Percentiles rank a stretch among this genome's conserved stretches.
Evolutionary conservation across 2,329 filamentous ascomycete species (phyloP).

Genomic region (Penicillium sp.): DNA sequence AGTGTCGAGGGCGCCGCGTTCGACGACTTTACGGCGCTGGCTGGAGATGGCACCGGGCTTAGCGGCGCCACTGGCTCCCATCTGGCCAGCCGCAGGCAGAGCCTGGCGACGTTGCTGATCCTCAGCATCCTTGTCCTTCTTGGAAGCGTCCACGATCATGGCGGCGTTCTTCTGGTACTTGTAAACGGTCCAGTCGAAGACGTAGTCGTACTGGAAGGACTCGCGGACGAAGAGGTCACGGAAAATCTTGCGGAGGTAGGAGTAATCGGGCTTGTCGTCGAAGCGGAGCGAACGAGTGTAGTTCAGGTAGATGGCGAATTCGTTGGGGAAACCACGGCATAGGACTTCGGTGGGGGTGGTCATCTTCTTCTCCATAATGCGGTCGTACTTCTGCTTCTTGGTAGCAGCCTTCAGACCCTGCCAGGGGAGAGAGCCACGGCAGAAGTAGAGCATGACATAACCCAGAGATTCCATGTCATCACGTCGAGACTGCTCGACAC

Average conservation of each 20-base stretch:
- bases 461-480: conserved; percentile 99
- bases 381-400: conserved; percentile 99
- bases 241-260: conserved; percentile 99
- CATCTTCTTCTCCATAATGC: conserved; percentile 99
- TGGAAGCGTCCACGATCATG: conserved; percentile 81
- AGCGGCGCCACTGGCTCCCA: conserved; percentile 57
- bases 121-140: conserved; percentile 71
- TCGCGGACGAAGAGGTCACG: conserved; percentile 97
- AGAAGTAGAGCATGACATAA: conserved; percentile 99
- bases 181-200: conserved; percentile 99
- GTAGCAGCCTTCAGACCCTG: conserved; percentile 97
- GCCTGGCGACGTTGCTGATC: conserved; percentile 69
- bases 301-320: conserved; percentile 99
- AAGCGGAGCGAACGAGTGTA: conserved; percentile 98
- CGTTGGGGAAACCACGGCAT: conserved; percentile 98
- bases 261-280: conserved; percentile 99
- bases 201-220: conserved; percentile 99
- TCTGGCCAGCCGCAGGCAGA: conserved; percentile 60
- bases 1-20: conserved; percentile 65
- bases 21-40: conserved; percentile 80
- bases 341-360: conserved; percentile 97
- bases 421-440: conserved; percentile 97
- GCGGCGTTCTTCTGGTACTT: conserved; percentile 99
- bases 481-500: conserved; percentile 97
- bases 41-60: conserved; percentile 74